phyloP scores from a whole-genome alignment of 129 eudicot genomes.

The Tagetes erecta region DNA sequence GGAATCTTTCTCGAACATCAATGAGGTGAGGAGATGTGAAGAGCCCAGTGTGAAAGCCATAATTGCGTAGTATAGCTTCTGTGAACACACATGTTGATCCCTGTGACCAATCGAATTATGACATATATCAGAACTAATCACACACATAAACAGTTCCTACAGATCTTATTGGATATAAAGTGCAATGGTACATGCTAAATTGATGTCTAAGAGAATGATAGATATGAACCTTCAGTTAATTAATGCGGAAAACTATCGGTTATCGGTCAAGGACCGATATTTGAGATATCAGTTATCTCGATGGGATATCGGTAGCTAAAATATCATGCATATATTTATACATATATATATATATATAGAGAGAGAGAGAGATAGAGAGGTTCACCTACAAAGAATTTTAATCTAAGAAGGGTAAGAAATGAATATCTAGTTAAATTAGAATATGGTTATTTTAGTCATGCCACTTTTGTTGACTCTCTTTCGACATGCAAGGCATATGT shows the following conservation, averaged over 20 bases:
- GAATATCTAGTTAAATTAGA: too few relatives aligned
- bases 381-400: too few relatives aligned
- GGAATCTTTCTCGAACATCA: conserved; percentile 94
- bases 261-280: too few relatives aligned
- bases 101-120: conserved; percentile 40
- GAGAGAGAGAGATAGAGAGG: too few relatives aligned
- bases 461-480: too few relatives aligned
- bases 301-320: too few relatives aligned
- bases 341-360: too few relatives aligned
- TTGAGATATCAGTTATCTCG: too few relatives aligned
- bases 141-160: conserved; percentile 2
- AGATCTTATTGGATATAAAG: neutral
- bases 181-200: neutral
- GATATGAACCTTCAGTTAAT: neutral
- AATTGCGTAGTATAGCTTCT: conserved; percentile 80
- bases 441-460: too few relatives aligned
- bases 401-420: too few relatives aligned
- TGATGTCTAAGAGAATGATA: neutral
- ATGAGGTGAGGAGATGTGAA: conserved; percentile 98
- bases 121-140: conserved; percentile 27
- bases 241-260: neutral
- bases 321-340: too few relatives aligned
- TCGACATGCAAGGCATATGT: too few relatives aligned
- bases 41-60: conserved; percentile 90
- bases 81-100: conserved; percentile 92